These are phyloP conservation scores for Rhizopogon vesiculosus DNA, from an alignment of 768 basidiomycete genomes.

Conservation along the genomic window DNA sequence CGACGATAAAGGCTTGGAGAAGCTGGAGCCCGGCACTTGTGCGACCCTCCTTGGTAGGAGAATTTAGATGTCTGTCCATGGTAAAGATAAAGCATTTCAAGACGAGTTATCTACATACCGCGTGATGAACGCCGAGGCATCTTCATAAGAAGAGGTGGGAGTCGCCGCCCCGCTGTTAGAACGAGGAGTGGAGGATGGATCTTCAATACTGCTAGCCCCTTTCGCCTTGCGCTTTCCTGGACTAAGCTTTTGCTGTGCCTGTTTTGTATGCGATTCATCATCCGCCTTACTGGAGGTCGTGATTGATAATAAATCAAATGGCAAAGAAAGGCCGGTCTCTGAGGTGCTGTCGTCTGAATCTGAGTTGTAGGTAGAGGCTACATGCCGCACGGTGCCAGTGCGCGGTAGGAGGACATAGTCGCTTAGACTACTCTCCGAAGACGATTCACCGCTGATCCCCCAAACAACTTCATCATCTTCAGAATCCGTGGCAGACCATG, in stretches of 20 bases:
- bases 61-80: slow-evolving; percentile 17
- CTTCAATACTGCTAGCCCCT: too few relatives aligned
- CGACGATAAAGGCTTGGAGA: slow-evolving; percentile 70
- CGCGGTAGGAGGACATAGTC: slow-evolving; percentile 21
- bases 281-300: neutral
- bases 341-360: neutral
- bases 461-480: slow-evolving; percentile 19
- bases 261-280: neutral
- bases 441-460: slow-evolving; percentile 3
- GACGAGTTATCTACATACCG: slow-evolving; percentile 9
- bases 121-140: slow-evolving; percentile 23
- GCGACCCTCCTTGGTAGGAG: slow-evolving; percentile 7
- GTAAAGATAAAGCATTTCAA: neutral
- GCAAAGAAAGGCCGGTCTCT: slow-evolving; percentile 9
- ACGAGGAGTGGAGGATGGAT: slow-evolving; percentile 5
- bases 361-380: neutral
- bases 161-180: slow-evolving; percentile 8
- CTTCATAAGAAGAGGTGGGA: slow-evolving; percentile 16
- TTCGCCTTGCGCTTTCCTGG: too few relatives aligned
- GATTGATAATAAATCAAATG: slow-evolving; percentile 17
- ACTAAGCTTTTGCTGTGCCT: neutral
- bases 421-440: slow-evolving; percentile 7
- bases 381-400: too few relatives aligned
- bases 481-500: neutral
- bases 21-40: slow-evolving; percentile 42